phyloP scores from a whole-genome alignment of 2,329 filamentous ascomycete genomes.

The Fusarium buxicola region DNA sequence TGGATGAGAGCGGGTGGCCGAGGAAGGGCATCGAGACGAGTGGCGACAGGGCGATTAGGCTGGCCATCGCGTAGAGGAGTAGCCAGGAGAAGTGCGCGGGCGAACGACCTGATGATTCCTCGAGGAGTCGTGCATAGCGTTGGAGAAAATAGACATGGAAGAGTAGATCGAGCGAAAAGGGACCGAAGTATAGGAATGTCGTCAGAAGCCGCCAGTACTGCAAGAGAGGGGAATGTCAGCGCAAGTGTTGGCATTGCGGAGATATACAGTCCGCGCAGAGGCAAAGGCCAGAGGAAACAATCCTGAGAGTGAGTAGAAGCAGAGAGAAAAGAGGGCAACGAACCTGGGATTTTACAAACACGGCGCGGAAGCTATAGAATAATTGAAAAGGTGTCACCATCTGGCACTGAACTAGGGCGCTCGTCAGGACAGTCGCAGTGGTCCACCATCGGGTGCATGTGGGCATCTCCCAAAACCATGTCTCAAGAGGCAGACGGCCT shows the following conservation, averaged over 20 bases:
- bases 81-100: constrained; percentile 97
- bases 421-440: constrained; percentile 87
- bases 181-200: constrained; percentile 97
- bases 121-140: constrained; percentile 92
- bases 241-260: neutral
- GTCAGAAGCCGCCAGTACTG: constrained; percentile 98
- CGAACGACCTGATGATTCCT: constrained; percentile 92
- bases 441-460: constrained; percentile 98
- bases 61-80: constrained; percentile 83
- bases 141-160: constrained; percentile 99
- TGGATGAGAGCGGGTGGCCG: constrained; percentile 92
- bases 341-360: constrained; percentile 93
- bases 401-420: constrained; percentile 91
- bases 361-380: constrained; percentile 94
- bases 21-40: constrained; percentile 93
- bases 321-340: constrained; percentile 41
- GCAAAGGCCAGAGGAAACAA: neutral
- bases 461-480: constrained; percentile 99
- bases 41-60: constrained; percentile 84
- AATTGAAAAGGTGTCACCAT: constrained; percentile 94
- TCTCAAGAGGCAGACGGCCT: constrained; percentile 82
- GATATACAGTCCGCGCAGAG: neutral
- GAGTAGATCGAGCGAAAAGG: constrained; percentile 90
- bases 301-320: neutral
- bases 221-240: constrained; percentile 31